phyloP scores from a whole-genome alignment of 208 protist genomes.

The Zelonia costaricensis region DNA sequence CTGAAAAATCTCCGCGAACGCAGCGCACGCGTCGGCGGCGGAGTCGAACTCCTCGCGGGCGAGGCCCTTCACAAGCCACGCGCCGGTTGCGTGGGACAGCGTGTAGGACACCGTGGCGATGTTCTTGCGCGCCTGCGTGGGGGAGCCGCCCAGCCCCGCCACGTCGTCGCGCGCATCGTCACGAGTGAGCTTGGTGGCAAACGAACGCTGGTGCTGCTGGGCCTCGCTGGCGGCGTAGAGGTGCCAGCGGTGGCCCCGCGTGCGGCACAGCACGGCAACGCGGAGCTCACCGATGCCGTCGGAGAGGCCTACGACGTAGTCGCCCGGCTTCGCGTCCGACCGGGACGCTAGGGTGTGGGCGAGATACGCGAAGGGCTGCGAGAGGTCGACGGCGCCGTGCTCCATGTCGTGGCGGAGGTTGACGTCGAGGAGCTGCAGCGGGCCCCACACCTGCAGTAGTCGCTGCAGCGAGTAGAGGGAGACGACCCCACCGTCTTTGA shows the following conservation, averaged over 20 bases:
- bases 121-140: neutral
- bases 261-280: conserved; percentile 45
- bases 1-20: conserved; percentile 69
- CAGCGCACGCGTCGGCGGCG: conserved; percentile 61
- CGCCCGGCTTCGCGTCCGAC: conserved; percentile 59
- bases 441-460: conserved; percentile 83
- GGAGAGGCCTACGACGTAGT: conserved; percentile 71
- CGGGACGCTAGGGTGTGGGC: conserved; percentile 42
- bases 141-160: no score
- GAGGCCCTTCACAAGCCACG: conserved; percentile 73
- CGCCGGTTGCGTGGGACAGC: conserved; percentile 70
- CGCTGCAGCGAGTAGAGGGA: conserved; percentile 74
- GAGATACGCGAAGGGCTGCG: conserved; percentile 56
- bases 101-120: conserved; percentile 46
- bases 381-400: conserved; percentile 54
- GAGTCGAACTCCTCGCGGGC: conserved; percentile 70
- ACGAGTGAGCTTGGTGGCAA: no score
- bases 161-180: no score
- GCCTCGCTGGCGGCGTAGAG: conserved; percentile 8
- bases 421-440: conserved; percentile 72
- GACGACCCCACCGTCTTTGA: conserved; percentile 73
- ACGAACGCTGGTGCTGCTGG: no score
- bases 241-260: conserved; percentile 14
- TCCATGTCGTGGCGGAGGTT: conserved; percentile 68
- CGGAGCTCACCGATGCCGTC: conserved; percentile 61